A percentile compares a stretch with the other conserved stretches of the same genome.
Evolutionary conservation across 306 rosid species (phyloP).

Genomic region (Neltuma alba): DNA sequence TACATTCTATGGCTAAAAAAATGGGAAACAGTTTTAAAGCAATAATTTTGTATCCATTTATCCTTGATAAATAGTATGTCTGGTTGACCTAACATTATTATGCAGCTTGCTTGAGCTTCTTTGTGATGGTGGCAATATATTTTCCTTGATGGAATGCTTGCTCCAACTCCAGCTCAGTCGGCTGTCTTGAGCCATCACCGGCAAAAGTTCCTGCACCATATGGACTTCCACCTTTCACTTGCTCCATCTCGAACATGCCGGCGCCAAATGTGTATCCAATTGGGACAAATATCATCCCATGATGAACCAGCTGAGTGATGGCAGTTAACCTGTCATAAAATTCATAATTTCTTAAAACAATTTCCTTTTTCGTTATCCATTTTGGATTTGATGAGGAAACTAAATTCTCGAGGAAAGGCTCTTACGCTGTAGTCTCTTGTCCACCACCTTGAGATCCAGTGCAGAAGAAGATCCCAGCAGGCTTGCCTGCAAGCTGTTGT

Average conservation of each 20-base stretch:
- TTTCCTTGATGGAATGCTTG: constrained; percentile 98
- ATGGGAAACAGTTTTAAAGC: constrained; percentile 48
- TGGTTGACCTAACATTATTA: constrained; percentile 40
- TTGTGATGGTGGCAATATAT: constrained; percentile 80
- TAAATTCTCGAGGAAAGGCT: neutral
- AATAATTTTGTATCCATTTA: constrained; percentile 33
- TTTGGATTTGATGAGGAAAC: neutral
- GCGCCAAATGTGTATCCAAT: constrained; percentile 91
- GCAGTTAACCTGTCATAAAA: constrained; percentile 77
- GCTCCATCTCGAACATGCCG: constrained; percentile 95
- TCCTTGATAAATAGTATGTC: constrained; percentile 31
- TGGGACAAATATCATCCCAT: constrained; percentile 90
- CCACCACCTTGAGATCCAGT: constrained; percentile 99
- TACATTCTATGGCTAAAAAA: constrained; percentile 44
- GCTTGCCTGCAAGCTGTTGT: constrained; percentile 94
- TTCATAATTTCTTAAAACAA: constrained; percentile 28
- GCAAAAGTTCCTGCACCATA: constrained; percentile 95
- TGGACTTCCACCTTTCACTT: constrained; percentile 96
- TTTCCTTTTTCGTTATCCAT: constrained; percentile 27
- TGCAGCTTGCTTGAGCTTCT: constrained; percentile 88
- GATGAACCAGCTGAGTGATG: constrained; percentile 93
- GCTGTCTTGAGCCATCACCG: constrained; percentile 93
- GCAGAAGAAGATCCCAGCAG: constrained; percentile 91
- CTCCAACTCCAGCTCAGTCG: constrained; percentile 75
- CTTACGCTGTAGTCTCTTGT: constrained; percentile 98